These are phyloP conservation scores for Picochlorum costavermella DNA, from an alignment of 139 green algal species.

Conservation along the genomic window DNA sequence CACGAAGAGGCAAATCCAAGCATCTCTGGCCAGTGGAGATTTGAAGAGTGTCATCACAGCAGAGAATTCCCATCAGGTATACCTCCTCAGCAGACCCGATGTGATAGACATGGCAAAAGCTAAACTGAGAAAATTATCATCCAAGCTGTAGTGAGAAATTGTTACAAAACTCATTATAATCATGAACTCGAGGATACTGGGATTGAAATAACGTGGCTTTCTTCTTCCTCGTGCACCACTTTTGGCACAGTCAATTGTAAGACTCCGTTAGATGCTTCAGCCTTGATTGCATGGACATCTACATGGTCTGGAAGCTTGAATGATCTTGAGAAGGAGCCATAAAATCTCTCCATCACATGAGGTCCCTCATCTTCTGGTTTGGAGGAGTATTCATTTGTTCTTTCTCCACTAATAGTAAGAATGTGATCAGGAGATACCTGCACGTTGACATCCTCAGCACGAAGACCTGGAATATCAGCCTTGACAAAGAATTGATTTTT, in stretches of 20 bases:
- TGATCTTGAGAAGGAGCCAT: slow-evolving; percentile 5
- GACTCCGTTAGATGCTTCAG: slow-evolving; percentile 4
- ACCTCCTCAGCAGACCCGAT: slow-evolving; percentile 23
- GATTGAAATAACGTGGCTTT: slow-evolving; percentile 3
- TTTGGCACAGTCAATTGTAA: slow-evolving; percentile 8
- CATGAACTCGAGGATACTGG: not conserved
- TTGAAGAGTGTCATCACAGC: slow-evolving; percentile 12
- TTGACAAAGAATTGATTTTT: not conserved
- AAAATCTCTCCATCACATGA: slow-evolving; percentile 6
- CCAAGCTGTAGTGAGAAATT: not conserved
- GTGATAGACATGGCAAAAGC: slow-evolving; percentile 6
- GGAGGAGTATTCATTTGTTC: not conserved
- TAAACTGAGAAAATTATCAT: not conserved
- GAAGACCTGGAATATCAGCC: slow-evolving; percentile 8
- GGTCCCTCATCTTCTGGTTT: slow-evolving; percentile 6
- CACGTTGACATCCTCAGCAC: not conserved
- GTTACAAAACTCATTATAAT: no score
- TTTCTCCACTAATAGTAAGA: slow-evolving; percentile 10
- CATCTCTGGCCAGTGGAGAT: slow-evolving; percentile 6
- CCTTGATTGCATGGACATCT: slow-evolving; percentile 2
- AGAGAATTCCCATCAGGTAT: slow-evolving; percentile 26
- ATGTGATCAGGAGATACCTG: slow-evolving; percentile 11
- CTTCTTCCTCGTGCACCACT: not conserved
- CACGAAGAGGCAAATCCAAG: slow-evolving; percentile 33
- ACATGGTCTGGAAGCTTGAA: slow-evolving; percentile 18